Conservation (phyloP, 768 basidiomycete species). For the Fibroporia radiculosa region DNA sequence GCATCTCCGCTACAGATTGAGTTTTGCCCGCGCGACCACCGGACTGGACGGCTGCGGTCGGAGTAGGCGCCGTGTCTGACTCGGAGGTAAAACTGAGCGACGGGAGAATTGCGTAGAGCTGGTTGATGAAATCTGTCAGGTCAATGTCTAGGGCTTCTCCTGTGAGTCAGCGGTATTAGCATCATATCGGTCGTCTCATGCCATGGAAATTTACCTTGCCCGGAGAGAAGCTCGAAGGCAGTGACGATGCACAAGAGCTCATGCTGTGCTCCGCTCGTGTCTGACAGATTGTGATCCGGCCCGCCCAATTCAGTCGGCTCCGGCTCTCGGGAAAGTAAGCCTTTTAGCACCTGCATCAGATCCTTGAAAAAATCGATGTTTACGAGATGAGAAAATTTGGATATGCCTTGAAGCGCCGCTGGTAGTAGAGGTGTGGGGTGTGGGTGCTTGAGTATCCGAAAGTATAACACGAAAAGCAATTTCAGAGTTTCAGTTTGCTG, state of each 20-base stretch:
- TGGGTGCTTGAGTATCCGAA: constrained; percentile 87
- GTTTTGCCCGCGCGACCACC: constrained; percentile 22
- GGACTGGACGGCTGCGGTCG: constrained; percentile 12
- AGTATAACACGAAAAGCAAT: constrained; percentile 93
- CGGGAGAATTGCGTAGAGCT: constrained; percentile 76
- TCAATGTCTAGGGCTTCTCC: constrained; percentile 98
- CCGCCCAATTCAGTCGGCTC: constrained; percentile 29
- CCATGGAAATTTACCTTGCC: constrained; percentile 61
- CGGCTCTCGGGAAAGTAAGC: constrained; percentile 50
- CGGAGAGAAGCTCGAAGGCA: constrained; percentile 94
- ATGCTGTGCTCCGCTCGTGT: constrained; percentile 40
- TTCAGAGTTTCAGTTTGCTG: constrained; percentile 99
- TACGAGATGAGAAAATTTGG: constrained; percentile 91
- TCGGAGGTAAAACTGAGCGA: constrained; percentile 61
- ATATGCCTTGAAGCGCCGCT: constrained; percentile 84
- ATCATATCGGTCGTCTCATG: neutral
- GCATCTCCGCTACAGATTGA: constrained; percentile 50
- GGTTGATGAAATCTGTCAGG: constrained; percentile 78
- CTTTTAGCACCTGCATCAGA: constrained; percentile 78
- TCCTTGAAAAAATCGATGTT: constrained; percentile 99
- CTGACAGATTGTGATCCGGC: constrained; percentile 17
- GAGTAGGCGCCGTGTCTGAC: constrained; percentile 45
- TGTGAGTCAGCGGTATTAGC: constrained; percentile 23
- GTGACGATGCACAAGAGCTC: constrained; percentile 85
- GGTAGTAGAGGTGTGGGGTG: constrained; percentile 73